Base-by-base conservation (phyloP, 1,139 yeast genomes). In the Suhomyces anneliseae region DNA sequence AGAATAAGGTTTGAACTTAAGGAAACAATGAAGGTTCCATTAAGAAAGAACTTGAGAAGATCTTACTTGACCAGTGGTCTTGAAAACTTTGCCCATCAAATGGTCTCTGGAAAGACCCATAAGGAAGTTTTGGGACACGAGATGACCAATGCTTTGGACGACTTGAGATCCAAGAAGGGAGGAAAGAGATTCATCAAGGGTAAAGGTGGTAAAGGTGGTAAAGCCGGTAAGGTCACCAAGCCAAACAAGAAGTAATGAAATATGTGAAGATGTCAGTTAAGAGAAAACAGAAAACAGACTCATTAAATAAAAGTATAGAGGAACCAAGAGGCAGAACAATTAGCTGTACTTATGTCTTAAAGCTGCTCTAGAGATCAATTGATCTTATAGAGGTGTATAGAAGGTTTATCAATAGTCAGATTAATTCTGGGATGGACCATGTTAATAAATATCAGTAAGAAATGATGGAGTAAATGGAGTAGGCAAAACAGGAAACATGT, bases 51-150 rank as follows among this genome's bases (percentile, higher is more conserved):
- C 51, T 69, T 79, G 39, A 76, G 93, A 66, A 76, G 84, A 60
- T 83, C 86, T 41, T 93, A 92, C 63, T 72, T 93, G 50, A 90
- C 98, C 7, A 85, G 92, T 58, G 99, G 99, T 0, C 67, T 85
- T 36, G 78, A 79, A 39, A 92, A 92, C 60, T 71, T 92, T 56
- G 99, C 99, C 1, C 96, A 90, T 62, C 79, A 87, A 65, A 76
- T 90, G 60, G 79, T 87, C 6, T 77, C 83, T 38, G 95, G 95
- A 15, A 76, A 81, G 48, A 83, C 87, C 3, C 93, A 87, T 60
- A 72, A 76, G 37, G 78, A 78, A 27, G 83, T 90, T 40, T 70
- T 90, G 56, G 97, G 97, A 0, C 85, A 82, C 54, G 78, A 78
- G 42, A 79, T 79, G 54, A 76, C 76, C 34, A 81, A 85, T 55